Evolutionary conservation across 2,329 filamentous ascomycete species (phyloP).

Genomic region (Ascocoryne sarcoides): DNA sequence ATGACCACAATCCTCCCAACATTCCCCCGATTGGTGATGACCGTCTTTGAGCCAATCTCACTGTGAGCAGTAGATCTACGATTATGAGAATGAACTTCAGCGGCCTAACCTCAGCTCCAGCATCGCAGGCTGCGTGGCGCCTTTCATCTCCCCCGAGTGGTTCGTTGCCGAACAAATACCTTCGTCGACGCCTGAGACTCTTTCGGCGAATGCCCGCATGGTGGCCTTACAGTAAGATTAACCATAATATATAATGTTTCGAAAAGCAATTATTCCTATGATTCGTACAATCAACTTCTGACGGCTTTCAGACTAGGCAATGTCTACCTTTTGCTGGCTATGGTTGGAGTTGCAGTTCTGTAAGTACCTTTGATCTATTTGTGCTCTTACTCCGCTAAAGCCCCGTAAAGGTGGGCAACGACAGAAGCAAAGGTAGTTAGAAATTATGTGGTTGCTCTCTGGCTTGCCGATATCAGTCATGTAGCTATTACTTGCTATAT

Average conservation of each 20-base stretch:
- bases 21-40: slow-evolving; percentile 58
- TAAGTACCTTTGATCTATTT: too few species aligned
- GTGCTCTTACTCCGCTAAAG: too few species aligned
- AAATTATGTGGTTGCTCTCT: slow-evolving; percentile 57
- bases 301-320: slow-evolving; percentile 57
- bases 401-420: too few species aligned
- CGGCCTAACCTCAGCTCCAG: too few species aligned
- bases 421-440: slow-evolving; percentile 56
- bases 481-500: slow-evolving; percentile 51
- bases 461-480: slow-evolving; percentile 59
- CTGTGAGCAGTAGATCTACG: slow-evolving; percentile 12
- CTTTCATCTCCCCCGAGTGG: slow-evolving; percentile 47
- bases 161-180: slow-evolving; percentile 57
- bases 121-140: slow-evolving; percentile 48
- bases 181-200: slow-evolving; percentile 23
- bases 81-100: slow-evolving; percentile 3
- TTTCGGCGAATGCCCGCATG: slow-evolving; percentile 31
- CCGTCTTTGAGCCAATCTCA: slow-evolving; percentile 50
- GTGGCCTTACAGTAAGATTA: slow-evolving; percentile 20
- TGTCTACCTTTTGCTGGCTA: slow-evolving; percentile 55
- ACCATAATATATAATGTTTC: background rate
- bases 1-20: slow-evolving; percentile 56
- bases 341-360: slow-evolving; percentile 55
- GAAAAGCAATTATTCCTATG: background rate
- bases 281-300: background rate